Percentiles rank a stretch among this genome's conserved stretches.
Evolutionary conservation across 352 stramenopile genomes (phyloP).

Genomic region (Phytophthora sp.): DNA sequence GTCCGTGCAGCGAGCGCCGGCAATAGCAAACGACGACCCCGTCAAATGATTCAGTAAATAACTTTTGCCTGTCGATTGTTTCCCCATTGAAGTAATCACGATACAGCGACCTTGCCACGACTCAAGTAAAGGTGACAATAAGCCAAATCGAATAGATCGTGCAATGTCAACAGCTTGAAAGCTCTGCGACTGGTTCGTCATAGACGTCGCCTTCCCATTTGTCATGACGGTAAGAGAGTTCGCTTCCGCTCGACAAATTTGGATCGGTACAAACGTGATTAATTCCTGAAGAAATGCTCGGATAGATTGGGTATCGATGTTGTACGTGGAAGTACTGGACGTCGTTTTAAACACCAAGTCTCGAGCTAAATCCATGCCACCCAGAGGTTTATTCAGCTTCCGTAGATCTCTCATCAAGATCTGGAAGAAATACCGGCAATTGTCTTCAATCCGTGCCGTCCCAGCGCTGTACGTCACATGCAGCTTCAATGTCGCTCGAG

Average conservation of each 20-base stretch:
- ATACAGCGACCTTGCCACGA: conserved; percentile 45
- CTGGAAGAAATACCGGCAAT: conserved; percentile 35
- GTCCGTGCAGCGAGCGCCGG: conserved; percentile 48
- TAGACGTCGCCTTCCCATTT: conserved; percentile 43
- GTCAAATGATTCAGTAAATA: conserved; percentile 85
- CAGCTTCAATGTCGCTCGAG: conserved; percentile 25
- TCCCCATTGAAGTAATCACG: conserved; percentile 56
- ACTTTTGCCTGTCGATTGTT: conserved; percentile 84
- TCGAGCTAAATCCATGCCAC: conserved; percentile 39
- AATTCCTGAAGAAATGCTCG: conserved; percentile 37
- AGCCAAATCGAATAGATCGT: conserved; percentile 47
- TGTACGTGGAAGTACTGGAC: not conserved
- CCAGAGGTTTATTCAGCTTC: conserved; percentile 65
- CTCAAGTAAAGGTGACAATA: conserved; percentile 45
- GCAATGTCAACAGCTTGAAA: conserved; percentile 59
- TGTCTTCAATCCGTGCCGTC: conserved; percentile 5
- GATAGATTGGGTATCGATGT: conserved; percentile 1
- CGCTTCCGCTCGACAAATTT: conserved; percentile 72
- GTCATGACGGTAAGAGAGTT: conserved; percentile 68
- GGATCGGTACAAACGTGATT: conserved; percentile 75
- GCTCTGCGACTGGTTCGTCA: conserved; percentile 20
- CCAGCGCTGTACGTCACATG: conserved; percentile 28
- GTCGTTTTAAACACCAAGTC: conserved; percentile 25
- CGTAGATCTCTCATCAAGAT: conserved; percentile 56
- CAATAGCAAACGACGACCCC: conserved; percentile 74